A percentile compares a stretch with the other conserved stretches of the same genome.
These are phyloP conservation scores for Cyberlindnera xishuangbannaensis DNA, from an alignment of 805 yeast genomes.

Conservation along the genomic window DNA sequence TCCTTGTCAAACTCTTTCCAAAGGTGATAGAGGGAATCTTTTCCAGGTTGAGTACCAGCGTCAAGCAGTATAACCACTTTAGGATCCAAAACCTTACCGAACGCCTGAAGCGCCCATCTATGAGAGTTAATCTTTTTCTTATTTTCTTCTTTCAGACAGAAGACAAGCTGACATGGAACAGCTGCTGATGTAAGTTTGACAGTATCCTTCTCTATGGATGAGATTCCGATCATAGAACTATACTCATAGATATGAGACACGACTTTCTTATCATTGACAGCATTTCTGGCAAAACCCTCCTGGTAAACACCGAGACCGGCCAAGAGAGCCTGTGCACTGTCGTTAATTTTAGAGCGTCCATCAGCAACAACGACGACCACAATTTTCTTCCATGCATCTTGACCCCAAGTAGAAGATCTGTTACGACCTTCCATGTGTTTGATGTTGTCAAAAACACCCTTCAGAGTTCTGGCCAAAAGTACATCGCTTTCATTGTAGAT, in stretches of 20 bases:
- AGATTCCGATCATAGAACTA: slow-evolving; percentile 85
- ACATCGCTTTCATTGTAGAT: slow-evolving; percentile 88
- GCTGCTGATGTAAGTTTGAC: slow-evolving; percentile 65
- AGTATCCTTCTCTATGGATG: slow-evolving; percentile 52
- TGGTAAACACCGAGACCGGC: slow-evolving; percentile 89
- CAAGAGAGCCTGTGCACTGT: slow-evolving; percentile 70
- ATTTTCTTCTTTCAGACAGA: slow-evolving; percentile 86
- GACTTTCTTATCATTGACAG: slow-evolving; percentile 76
- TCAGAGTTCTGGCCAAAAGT: slow-evolving; percentile 74
- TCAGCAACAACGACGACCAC: slow-evolving; percentile 88
- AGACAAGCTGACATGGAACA: slow-evolving; percentile 81
- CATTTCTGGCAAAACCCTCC: slow-evolving; percentile 92
- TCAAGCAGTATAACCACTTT: slow-evolving; percentile 79
- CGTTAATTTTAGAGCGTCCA: slow-evolving; percentile 81
- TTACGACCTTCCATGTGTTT: slow-evolving; percentile 62
- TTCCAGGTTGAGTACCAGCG: slow-evolving; percentile 90
- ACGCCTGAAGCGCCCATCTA: slow-evolving; percentile 94
- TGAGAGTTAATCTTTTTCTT: slow-evolving; percentile 91
- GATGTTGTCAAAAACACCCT: slow-evolving; percentile 87
- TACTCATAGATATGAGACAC: slow-evolving; percentile 89
- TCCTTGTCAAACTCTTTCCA: slow-evolving; percentile 80
- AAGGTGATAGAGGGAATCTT: slow-evolving; percentile 76
- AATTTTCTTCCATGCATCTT: slow-evolving; percentile 89
- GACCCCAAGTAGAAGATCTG: slow-evolving; percentile 82
- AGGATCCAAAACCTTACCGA: slow-evolving; percentile 78